These are phyloP conservation scores for Neonectria magnoliae DNA, from an alignment of 2,329 filamentous ascomycete genomes.

Conservation along the genomic window DNA sequence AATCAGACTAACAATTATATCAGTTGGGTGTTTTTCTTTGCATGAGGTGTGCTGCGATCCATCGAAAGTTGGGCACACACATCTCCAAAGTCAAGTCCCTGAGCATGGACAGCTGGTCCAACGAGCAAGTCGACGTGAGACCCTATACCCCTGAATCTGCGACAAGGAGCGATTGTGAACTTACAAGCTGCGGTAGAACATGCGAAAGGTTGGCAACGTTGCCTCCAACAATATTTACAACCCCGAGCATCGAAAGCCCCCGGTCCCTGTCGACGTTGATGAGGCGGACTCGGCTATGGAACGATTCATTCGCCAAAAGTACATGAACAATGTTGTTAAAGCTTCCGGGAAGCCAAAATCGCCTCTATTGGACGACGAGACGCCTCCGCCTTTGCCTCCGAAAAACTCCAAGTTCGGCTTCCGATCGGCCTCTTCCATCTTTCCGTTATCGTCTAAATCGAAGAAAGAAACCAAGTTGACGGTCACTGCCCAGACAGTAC, in stretches of 20 bases:
- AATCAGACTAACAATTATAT: conserved; percentile 31
- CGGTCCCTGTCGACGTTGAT: conserved; percentile 89
- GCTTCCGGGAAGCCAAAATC: conserved; percentile 49
- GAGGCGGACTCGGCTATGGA: conserved; percentile 96
- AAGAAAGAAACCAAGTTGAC: conserved; percentile 61
- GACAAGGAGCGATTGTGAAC: conserved; percentile 10
- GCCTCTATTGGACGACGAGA: conserved; percentile 62
- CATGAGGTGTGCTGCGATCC: conserved; percentile 95
- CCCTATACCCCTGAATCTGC: background rate
- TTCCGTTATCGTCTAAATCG: conserved; percentile 69
- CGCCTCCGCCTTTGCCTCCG: conserved; percentile 68
- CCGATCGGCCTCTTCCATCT: conserved; percentile 72
- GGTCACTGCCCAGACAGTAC: conserved; percentile 39
- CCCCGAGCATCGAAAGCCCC: conserved; percentile 81
- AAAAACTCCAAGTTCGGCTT: conserved; percentile 71
- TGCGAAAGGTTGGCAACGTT: conserved; percentile 91
- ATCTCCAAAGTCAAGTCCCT: conserved; percentile 98
- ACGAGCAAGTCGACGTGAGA: conserved; percentile 93
- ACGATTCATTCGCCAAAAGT: conserved; percentile 93
- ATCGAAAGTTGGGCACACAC: conserved; percentile 96
- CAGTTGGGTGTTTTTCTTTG: conserved; percentile 95
- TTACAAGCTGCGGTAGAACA: conserved; percentile 70
- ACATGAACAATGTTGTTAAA: conserved; percentile 68
- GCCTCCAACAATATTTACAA: conserved; percentile 92
- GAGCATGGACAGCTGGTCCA: conserved; percentile 98